Evolutionary conservation across 192 early-diverging fungal species (phyloP).

Genomic region (Backusella psychrophila): DNA sequence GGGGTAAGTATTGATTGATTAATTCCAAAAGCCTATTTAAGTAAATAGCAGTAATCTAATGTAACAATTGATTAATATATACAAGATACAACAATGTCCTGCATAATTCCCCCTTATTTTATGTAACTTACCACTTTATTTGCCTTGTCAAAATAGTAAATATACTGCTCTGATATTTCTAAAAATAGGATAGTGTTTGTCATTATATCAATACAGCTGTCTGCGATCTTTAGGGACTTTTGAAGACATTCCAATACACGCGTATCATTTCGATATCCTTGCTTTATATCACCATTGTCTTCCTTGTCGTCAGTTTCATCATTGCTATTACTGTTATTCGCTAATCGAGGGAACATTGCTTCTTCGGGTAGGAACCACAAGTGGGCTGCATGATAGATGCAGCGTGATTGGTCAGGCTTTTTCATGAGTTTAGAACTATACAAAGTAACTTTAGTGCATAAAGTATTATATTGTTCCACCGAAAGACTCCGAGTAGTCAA

Average conservation of each 20-base stretch:
- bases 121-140: conserved; percentile 62
- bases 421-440: conserved; percentile 92
- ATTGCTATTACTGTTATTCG: neutral
- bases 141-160: conserved; percentile 91
- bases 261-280: conserved; percentile 78
- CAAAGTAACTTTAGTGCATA: conserved; percentile 86
- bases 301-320: conserved; percentile 47
- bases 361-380: conserved; percentile 62
- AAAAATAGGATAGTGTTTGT: conserved; percentile 92
- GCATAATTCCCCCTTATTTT: conserved; percentile 1
- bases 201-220: conserved; percentile 85
- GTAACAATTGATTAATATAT: neutral
- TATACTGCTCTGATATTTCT: conserved; percentile 89
- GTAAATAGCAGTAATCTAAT: conserved; percentile 77
- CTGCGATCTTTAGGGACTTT: conserved; percentile 93
- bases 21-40: conserved; percentile 91
- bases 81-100: neutral
- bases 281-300: conserved; percentile 40
- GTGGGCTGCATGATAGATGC: conserved; percentile 77
- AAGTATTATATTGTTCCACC: conserved; percentile 89
- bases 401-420: conserved; percentile 92
- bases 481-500: conserved; percentile 74
- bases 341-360: neutral
- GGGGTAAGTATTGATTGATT: conserved; percentile 78
- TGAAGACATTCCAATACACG: conserved; percentile 90